These are phyloP conservation scores for Kazachstania africana DNA, from an alignment of 805 yeast genomes.

Conservation along the genomic window DNA sequence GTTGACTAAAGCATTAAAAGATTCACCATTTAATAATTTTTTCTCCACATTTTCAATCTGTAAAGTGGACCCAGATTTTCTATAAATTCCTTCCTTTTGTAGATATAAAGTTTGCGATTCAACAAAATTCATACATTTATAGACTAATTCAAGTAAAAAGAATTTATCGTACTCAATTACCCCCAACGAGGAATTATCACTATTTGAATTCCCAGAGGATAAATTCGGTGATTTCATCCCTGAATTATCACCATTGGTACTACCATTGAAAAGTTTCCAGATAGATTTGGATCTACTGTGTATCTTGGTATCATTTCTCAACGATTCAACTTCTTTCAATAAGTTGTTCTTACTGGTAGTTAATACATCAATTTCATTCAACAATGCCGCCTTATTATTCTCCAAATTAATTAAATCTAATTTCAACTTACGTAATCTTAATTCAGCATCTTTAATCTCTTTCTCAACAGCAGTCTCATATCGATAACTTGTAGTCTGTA, in stretches of 20 bases:
- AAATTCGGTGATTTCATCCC: neutral
- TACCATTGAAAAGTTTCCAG: neutral
- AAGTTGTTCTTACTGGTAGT: constrained; percentile 36
- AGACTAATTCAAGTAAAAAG: too few relatives aligned
- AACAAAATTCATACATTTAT: constrained; percentile 66
- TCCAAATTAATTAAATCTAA: constrained; percentile 32
- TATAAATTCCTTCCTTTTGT: constrained; percentile 73
- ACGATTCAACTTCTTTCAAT: constrained; percentile 31
- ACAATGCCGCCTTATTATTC: constrained; percentile 31
- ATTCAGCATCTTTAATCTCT: constrained; percentile 6
- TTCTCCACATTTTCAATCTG: constrained; percentile 26
- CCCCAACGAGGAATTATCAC: too few relatives aligned
- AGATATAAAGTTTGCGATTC: constrained; percentile 53
- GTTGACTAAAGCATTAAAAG: constrained; percentile 22
- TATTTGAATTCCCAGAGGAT: too few relatives aligned
- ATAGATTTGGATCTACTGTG: too few relatives aligned
- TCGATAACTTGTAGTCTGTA: constrained; percentile 1
- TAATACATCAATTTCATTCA: constrained; percentile 42
- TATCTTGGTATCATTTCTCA: too few relatives aligned
- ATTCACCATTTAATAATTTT: constrained; percentile 11
- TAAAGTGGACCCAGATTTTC: constrained; percentile 75
- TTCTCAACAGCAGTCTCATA: neutral
- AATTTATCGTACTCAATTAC: too few relatives aligned
- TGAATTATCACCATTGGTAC: constrained; percentile 39
- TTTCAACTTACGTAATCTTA: constrained; percentile 27